phyloP scores from a whole-genome alignment of 306 rosid species.

The Quercus gilva region DNA sequence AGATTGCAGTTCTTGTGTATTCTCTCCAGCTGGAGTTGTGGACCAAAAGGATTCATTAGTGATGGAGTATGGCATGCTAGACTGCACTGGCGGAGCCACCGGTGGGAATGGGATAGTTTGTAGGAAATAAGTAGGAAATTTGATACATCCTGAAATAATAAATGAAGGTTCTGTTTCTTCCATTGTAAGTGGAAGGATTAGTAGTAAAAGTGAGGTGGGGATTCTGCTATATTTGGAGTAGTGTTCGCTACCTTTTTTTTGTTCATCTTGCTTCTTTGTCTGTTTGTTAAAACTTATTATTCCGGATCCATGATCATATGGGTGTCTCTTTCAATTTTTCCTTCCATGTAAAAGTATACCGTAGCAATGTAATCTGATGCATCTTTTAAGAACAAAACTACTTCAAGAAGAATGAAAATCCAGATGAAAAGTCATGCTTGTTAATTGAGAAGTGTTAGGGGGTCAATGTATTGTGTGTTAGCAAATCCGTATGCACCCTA shows the following conservation, averaged over 20 bases:
- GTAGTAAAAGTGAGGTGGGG: no score
- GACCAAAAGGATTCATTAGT: constrained; percentile 10
- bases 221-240: not conserved
- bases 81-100: constrained; percentile 51
- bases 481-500: no score
- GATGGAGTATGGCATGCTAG: constrained; percentile 41
- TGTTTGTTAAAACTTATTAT: not conserved
- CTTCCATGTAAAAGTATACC: not conserved
- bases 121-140: constrained; percentile 37
- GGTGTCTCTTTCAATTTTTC: not conserved
- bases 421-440: not conserved
- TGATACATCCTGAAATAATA: not conserved
- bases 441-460: not conserved
- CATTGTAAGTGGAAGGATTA: no score
- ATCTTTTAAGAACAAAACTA: not conserved
- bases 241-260: not conserved
- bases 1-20: constrained; percentile 53
- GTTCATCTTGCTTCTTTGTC: not conserved
- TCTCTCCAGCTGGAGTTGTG: constrained; percentile 27
- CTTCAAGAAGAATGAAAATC: not conserved
- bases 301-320: not conserved
- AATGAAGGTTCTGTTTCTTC: not conserved
- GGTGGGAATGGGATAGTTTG: constrained; percentile 82
- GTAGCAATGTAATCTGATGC: not conserved
- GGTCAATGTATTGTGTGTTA: no score